Evolutionary conservation across 2,329 filamentous ascomycete species (phyloP).

Genomic region (Penicillium expansum): DNA sequence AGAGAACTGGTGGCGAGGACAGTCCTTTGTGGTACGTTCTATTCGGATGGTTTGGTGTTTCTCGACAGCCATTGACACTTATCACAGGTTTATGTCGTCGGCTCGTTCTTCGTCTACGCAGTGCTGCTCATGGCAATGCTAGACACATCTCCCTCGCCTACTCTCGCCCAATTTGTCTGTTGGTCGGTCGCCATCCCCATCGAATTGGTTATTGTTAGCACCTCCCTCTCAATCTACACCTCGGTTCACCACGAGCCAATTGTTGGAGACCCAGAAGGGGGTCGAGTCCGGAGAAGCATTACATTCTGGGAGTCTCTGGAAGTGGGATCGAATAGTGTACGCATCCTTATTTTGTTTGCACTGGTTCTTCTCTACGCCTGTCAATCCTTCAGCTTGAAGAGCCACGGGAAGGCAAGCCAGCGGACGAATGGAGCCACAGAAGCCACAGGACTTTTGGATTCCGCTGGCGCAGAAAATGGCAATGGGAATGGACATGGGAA

Average conservation of each 20-base stretch:
- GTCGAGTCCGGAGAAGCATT: constrained; percentile 40
- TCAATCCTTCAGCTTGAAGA: constrained; percentile 45
- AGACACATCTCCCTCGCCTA: constrained; percentile 79
- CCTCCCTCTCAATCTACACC: constrained; percentile 67
- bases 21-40: constrained; percentile 67
- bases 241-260: constrained; percentile 63
- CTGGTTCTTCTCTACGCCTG: constrained; percentile 61
- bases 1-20: constrained; percentile 77
- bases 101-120: constrained; percentile 81
- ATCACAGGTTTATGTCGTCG: constrained; percentile 75
- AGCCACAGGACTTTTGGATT: constrained; percentile 42
- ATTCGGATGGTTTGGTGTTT: background rate
- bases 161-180: constrained; percentile 71
- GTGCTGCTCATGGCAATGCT: constrained; percentile 83
- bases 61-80: constrained; percentile 14
- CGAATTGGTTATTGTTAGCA: constrained; percentile 69
- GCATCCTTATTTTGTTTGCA: constrained; percentile 64
- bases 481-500: constrained; percentile 47
- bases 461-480: constrained; percentile 45
- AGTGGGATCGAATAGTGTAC: constrained; percentile 59
- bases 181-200: constrained; percentile 73
- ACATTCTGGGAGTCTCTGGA: constrained; percentile 45
- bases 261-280: constrained; percentile 49
- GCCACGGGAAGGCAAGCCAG: constrained; percentile 36
- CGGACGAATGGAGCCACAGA: constrained; percentile 43